A percentile compares a stretch with the other conserved stretches of the same genome.
Evolutionary conservation across 371 early-diverging fungal genomes (phyloP).

Genomic region (Apophysomyces sp.): DNA sequence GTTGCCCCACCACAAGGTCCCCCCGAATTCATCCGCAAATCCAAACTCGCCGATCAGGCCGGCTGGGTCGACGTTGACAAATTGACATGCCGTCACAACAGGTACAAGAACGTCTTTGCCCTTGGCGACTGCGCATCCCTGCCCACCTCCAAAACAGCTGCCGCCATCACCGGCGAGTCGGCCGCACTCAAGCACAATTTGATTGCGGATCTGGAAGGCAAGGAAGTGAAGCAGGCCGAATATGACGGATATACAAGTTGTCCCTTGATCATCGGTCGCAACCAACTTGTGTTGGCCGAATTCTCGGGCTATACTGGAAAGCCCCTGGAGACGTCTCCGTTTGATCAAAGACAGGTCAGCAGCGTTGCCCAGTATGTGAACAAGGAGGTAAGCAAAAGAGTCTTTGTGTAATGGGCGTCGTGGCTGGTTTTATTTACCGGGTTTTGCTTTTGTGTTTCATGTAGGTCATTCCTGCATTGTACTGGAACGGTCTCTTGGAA

Average conservation of each 20-base stretch:
- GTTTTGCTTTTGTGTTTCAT: background rate
- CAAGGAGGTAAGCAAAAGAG: slow-evolving; percentile 49
- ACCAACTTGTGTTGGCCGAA: slow-evolving; percentile 84
- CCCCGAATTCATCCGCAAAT: slow-evolving; percentile 74
- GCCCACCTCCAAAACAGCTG: slow-evolving; percentile 93
- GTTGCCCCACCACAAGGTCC: slow-evolving; percentile 88
- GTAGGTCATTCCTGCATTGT: slow-evolving; percentile 69
- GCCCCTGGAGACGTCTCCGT: slow-evolving; percentile 84
- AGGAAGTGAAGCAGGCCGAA: slow-evolving; percentile 42
- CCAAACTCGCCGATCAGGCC: slow-evolving; percentile 69
- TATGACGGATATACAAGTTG: slow-evolving; percentile 90
- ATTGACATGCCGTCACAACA: slow-evolving; percentile 76
- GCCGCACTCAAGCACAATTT: slow-evolving; percentile 77
- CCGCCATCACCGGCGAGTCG: slow-evolving; percentile 84
- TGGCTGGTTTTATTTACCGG: no score
- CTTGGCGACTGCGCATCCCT: slow-evolving; percentile 83
- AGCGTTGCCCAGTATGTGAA: slow-evolving; percentile 68
- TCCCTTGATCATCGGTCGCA: slow-evolving; percentile 73
- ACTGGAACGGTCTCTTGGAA: slow-evolving; percentile 77
- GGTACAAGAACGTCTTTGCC: slow-evolving; percentile 77
- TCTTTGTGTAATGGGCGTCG: no score
- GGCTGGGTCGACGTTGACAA: slow-evolving; percentile 87
- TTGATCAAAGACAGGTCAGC: slow-evolving; percentile 77
- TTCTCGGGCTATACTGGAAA: slow-evolving; percentile 81
- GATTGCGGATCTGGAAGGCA: slow-evolving; percentile 62